A percentile compares a stretch with the other conserved stretches of the same genome.
Conservation (phyloP, 768 basidiomycete genomes). For the Auriscalpium orientale region DNA sequence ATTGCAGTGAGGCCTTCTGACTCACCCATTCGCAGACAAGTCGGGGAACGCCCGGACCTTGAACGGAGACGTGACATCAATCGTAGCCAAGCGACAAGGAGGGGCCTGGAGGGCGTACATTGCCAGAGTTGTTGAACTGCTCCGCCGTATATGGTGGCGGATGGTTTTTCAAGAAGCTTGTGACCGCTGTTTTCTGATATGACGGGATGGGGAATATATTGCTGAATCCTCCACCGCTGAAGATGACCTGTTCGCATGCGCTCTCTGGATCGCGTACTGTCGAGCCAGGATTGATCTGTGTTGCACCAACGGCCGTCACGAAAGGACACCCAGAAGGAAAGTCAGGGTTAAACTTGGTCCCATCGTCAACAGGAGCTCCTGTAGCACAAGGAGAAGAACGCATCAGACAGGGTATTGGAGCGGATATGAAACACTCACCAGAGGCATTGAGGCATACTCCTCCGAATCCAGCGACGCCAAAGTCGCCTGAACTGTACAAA, state of each 20-base stretch:
- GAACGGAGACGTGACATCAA: background rate
- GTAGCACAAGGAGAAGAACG: background rate
- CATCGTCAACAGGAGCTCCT: conserved; percentile 21
- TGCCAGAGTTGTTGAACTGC: conserved; percentile 28
- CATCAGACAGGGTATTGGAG: no score
- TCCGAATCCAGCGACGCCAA: conserved; percentile 33
- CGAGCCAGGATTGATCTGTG: conserved; percentile 28
- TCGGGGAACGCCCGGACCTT: conserved; percentile 26
- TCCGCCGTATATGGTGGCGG: conserved; percentile 27
- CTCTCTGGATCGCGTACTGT: conserved; percentile 29
- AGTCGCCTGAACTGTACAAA: conserved; percentile 38
- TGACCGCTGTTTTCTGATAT: conserved; percentile 27
- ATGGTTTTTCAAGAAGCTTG: conserved; percentile 22
- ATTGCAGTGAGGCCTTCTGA: background rate
- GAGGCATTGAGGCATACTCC: conserved; percentile 26
- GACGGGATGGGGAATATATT: conserved; percentile 31
- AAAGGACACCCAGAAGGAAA: conserved; percentile 40
- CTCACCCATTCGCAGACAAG: conserved; percentile 27
- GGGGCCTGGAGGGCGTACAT: conserved; percentile 4
- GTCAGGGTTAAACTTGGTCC: conserved; percentile 31
- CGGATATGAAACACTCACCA: conserved; percentile 10
- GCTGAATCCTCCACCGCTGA: conserved; percentile 35
- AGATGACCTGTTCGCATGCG: conserved; percentile 30
- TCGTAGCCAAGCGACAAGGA: no score
- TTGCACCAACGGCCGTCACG: conserved; percentile 31